A percentile compares a stretch with the other conserved stretches of the same genome.
Evolutionary conservation across 306 rosid genomes (phyloP).

Genomic region (Pterocarpus macrocarpus): DNA sequence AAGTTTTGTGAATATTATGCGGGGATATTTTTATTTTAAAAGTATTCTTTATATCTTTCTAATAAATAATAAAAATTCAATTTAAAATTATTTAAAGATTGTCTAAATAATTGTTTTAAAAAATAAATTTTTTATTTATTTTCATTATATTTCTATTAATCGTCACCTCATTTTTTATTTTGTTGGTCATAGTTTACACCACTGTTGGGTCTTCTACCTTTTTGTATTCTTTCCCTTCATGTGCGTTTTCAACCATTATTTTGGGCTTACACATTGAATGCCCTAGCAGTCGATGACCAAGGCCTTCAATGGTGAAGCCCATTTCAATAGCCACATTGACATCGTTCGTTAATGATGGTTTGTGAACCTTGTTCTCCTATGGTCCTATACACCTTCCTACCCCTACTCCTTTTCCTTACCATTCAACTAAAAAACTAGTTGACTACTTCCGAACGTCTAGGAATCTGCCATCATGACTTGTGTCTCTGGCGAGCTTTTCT

Average conservation of each 20-base stretch:
- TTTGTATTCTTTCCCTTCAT: background rate
- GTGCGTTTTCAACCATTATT: background rate
- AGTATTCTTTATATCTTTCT: no score
- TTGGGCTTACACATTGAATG: background rate
- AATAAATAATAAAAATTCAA: no score
- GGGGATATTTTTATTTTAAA: no score
- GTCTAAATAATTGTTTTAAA: no score
- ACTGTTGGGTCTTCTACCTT: no score
- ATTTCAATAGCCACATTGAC: background rate
- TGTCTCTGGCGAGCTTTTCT: background rate
- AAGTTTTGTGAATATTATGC: no score
- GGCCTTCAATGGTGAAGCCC: background rate
- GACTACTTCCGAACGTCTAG: background rate
- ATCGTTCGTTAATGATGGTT: slow-evolving; percentile 8
- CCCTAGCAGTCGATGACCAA: background rate
- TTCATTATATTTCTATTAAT: no score
- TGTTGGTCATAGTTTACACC: no score
- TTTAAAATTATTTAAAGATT: no score
- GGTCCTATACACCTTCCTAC: background rate
- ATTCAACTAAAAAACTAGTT: slow-evolving; percentile 3
- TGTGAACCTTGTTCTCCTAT: slow-evolving; percentile 7
- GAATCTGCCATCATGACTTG: background rate
- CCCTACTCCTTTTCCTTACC: slow-evolving; percentile 31
- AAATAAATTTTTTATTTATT: no score
- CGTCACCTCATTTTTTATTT: no score